Percentiles rank a stretch among this genome's conserved stretches.
Conservation (phyloP, 2,329 filamentous ascomycete genomes). For the Diaporthe sp. region DNA sequence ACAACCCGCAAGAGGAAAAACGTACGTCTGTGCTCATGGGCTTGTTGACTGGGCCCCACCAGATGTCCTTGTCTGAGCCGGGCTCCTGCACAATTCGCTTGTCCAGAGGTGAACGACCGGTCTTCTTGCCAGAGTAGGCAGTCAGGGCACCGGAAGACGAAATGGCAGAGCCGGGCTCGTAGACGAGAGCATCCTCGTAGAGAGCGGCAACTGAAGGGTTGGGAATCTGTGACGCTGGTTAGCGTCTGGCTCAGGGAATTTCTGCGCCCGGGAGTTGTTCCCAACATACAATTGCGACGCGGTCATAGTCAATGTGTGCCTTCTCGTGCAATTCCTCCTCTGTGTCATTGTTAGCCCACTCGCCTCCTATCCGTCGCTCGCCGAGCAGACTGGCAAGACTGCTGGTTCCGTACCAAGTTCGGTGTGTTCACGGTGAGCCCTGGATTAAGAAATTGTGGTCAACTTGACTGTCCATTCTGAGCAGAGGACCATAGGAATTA, state of each 20-base stretch:
- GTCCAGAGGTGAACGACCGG: constrained; percentile 94
- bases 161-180: constrained; percentile 97
- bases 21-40: constrained; percentile 97
- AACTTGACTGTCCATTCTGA: not conserved
- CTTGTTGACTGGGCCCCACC: constrained; percentile 99
- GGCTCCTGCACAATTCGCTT: constrained; percentile 97
- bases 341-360: constrained; percentile 41
- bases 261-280: not conserved
- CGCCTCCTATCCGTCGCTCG: not conserved
- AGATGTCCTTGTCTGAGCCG: constrained; percentile 89
- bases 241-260: constrained; percentile 36
- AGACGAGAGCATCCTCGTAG: constrained; percentile 97
- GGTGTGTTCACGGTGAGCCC: constrained; percentile 89
- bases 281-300: constrained; percentile 89
- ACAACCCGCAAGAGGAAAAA: constrained; percentile 34
- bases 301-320: constrained; percentile 99
- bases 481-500: not conserved
- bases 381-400: not conserved
- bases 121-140: constrained; percentile 98
- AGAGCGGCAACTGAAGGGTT: constrained; percentile 96
- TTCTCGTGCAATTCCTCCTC: constrained; percentile 97
- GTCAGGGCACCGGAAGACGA: constrained; percentile 95
- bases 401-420: constrained; percentile 74
- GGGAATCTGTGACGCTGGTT: constrained; percentile 67
- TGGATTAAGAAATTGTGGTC: constrained; percentile 51